phyloP scores from a whole-genome alignment of 1,139 yeast species.

The Yueomyces sp. region DNA sequence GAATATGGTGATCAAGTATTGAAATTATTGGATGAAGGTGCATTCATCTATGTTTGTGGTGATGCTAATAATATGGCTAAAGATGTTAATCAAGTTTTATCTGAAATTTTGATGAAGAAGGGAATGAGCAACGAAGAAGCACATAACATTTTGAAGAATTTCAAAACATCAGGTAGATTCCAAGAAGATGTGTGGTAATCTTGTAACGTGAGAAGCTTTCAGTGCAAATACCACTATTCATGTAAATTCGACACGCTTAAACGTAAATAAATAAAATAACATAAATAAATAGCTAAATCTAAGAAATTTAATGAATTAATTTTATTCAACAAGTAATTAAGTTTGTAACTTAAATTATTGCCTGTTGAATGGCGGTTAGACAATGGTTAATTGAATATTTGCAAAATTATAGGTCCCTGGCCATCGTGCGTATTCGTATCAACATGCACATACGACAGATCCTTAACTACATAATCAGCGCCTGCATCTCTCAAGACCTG shows the following conservation, averaged over 20 bases:
- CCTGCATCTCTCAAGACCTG: constrained; percentile 52
- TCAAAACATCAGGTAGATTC: constrained; percentile 76
- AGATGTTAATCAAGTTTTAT: constrained; percentile 73
- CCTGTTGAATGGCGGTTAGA: no score
- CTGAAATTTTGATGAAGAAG: constrained; percentile 41
- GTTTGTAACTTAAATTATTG: no score
- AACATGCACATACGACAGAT: constrained; percentile 28
- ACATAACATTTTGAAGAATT: constrained; percentile 61
- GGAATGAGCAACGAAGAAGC: constrained; percentile 54
- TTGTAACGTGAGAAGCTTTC: not conserved
- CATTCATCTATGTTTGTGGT: constrained; percentile 90
- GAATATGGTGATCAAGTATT: constrained; percentile 47
- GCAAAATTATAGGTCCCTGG: no score
- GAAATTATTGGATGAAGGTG: constrained; percentile 57
- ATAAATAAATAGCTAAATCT: no score
- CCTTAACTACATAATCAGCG: constrained; percentile 62
- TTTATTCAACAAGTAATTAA: no score
- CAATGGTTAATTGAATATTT: no score
- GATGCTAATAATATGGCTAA: constrained; percentile 95
- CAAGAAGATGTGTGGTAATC: constrained; percentile 94
- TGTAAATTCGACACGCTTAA: no score
- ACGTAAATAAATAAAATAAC: no score
- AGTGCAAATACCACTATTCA: no score
- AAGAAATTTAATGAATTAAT: no score
- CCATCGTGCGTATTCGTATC: no score